Evolutionary conservation across 768 basidiomycete species (phyloP), one percentile per base, ranked within the genome.

Genomic region (Hygrophorus russula): DNA sequence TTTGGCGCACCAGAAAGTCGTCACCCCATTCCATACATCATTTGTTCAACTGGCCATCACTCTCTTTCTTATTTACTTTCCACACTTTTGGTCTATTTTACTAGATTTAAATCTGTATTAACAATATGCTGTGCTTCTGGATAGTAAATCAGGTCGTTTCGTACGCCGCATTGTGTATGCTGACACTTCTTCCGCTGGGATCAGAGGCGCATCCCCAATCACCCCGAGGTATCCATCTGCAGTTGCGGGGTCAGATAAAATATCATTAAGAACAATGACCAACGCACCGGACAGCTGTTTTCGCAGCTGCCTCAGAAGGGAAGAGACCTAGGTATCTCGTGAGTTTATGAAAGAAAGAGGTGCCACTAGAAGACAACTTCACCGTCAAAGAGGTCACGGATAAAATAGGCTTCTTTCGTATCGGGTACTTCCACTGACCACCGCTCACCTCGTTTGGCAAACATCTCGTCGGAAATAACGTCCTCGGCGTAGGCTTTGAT

Each of bases 181-280:
- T 82, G 57, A 98, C 94, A 49, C 88, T 91, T 39, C 96, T 73
- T 24, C 96, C 96, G 49, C 89, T 92, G 24, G 96, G 96, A 60
- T 99, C 96, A 24, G 88, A 65, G 2, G 87, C 71, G 57, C 94
- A 96, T 44, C 94, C 94, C 94, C 94, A 99, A 61, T 97, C 94
- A 44, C 81, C 85, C 53, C 89, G 81, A 38, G 92, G 92, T 60
- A 92, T 83, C 92, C 90, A 93, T 49, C 85, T 85, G 59, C 40
- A 48, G 27, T 49, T 18, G 15, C 45, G 32, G 30, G 41, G 33
- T 52, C 17, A 52, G 30, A 27, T 35, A 19, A 48, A 44, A 45
- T 50, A 38, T 15, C 45, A 28, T 42, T 32, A 48, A 41, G n/a
- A 45, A 10, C n/a, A 39, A 50, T 28, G 46, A 47, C 46, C 46